These are phyloP conservation scores for Heterobasidion annosum DNA, from an alignment of 1,284 basidiomycete species.

Conservation along the genomic window DNA sequence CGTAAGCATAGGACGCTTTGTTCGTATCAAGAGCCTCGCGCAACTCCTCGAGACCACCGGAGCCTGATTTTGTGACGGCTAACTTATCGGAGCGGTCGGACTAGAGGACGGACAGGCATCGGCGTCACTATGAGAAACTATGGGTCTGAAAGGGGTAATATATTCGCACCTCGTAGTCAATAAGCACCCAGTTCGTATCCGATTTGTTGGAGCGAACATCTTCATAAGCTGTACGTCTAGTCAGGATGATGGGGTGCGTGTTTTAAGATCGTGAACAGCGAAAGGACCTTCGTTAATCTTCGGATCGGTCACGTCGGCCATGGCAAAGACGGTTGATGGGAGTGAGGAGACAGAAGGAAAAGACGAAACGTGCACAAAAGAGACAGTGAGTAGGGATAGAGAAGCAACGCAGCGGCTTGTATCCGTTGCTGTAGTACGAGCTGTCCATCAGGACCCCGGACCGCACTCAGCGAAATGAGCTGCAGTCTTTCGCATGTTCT, in stretches of 20 bases:
- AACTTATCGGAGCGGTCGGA: slow-evolving; percentile 82
- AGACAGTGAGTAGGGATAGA: background rate
- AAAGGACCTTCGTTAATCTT: slow-evolving; percentile 65
- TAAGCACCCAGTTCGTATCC: slow-evolving; percentile 78
- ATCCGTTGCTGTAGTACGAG: no score
- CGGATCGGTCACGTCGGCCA: slow-evolving; percentile 80
- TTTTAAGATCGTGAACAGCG: background rate
- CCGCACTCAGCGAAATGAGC: no score
- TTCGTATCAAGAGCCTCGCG: slow-evolving; percentile 63
- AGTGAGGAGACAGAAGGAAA: slow-evolving; percentile 11
- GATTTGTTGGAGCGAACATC: slow-evolving; percentile 79
- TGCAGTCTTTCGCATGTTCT: no score
- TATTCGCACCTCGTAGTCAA: slow-evolving; percentile 72
- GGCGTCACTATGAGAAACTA: background rate
- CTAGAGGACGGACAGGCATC: slow-evolving; percentile 11
- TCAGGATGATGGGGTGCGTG: background rate
- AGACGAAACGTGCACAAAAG: slow-evolving; percentile 13
- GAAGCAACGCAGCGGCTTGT: no score
- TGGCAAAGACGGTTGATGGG: slow-evolving; percentile 21
- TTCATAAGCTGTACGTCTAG: slow-evolving; percentile 49
- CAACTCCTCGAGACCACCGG: slow-evolving; percentile 72
- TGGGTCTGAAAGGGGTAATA: slow-evolving; percentile 1
- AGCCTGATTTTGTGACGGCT: slow-evolving; percentile 66
- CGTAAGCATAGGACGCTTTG: slow-evolving; percentile 79
- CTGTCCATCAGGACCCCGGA: no score